Base-by-base conservation (phyloP, 1,284 basidiomycete genomes). In the Cystobasidium sp. region DNA sequence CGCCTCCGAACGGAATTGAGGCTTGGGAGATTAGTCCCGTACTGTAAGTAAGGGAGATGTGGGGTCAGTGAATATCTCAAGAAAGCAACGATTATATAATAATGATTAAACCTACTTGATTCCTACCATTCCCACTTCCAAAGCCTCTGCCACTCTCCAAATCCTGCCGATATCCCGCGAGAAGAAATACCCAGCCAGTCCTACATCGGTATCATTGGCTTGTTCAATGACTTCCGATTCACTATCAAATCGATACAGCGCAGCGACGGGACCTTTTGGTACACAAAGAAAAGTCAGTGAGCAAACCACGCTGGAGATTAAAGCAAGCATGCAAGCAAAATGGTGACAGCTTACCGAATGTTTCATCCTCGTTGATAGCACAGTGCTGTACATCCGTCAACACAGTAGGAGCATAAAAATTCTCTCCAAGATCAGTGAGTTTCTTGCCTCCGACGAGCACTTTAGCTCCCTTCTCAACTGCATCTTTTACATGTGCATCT, bases 91-190 rank as follows among this genome's bases (percentile, higher is more conserved):
- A 55, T 14, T 5, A 14, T 6, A 41, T 10, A 5, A 63, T n/a
- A 14, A 41, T 10, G 24, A 63, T n/a, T 1, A 22, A 10, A n/a
- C 71, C 24, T 24, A 66, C 63, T 74, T 74, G 22, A 74, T 63
- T n/a, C 72, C 72, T 16, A 96, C 92, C 95, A 99, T 98, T 8
- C 97, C 97, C 4, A 94, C 93, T 83, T 99, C 93, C 58, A 99
- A 85, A 75, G 88, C 91, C 84, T 97, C 96, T n/a, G 94, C 93
- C n/a, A 99, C 94, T 58, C 96, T 88, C 92, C 93, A 98, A 73
- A 94, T 90, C 41, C 95, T 85, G 7, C 92, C 91, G 1, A 96
- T 85, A 82, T 99, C 95, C 75, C 91, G 85, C 56, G 93, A 93
- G 85, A 89, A 97, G 85, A 97, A 94, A 43, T 75, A 80, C 51